Base-by-base conservation (phyloP, 2,329 filamentous ascomycete species). In the Chalaropsis ovoidea region DNA sequence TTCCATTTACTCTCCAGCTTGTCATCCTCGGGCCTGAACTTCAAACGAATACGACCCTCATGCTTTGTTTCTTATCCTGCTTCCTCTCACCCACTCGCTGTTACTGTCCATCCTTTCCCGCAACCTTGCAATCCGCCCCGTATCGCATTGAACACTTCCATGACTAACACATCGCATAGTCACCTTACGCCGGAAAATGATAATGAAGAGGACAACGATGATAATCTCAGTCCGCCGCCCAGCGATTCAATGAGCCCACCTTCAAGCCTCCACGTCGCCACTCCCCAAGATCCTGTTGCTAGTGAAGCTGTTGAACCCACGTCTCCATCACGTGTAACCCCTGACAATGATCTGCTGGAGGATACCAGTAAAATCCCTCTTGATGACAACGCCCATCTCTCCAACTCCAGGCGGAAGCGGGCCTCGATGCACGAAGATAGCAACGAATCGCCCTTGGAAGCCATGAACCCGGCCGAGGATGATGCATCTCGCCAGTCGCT, bases 281-380 rank as follows among this genome's bases (percentile, higher is more conserved):
- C 74, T 35, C 68, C 79, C 1, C 77, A 80, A 65, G 81, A 83
- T 69, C 80, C 82, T 70, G 83, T 82, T 61, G 75, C 83, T 24
- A 7, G 80, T 82, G 6, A 79, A 68, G 74, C 71, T 5, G 67
- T 70, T 10, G 71, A 70, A 61, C 78, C 76, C 67, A 71, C 72
- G 0, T 77, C 76, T 3, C 74, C 75, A 6, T 69, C 70, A 42
- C 74, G 69, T 24, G 70, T 70, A 27, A 69, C 70, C 6, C 76
- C 76, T 4, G 75, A 77, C 17, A 68, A 73, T 3, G 79, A 78
- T 41, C 80, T 82, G 7, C 13, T 15, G 3, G 54, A 39, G 13
- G 54, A 39, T n/a, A 35, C 27, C 17, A 31, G 15, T 4, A 69
- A 73, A 75, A 42, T 67, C 4, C 13, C 39, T n/a, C 19, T 15